These are phyloP conservation scores for Lophiotrema nucula DNA, from an alignment of 495 filamentous ascomycete genomes.

Conservation along the genomic window DNA sequence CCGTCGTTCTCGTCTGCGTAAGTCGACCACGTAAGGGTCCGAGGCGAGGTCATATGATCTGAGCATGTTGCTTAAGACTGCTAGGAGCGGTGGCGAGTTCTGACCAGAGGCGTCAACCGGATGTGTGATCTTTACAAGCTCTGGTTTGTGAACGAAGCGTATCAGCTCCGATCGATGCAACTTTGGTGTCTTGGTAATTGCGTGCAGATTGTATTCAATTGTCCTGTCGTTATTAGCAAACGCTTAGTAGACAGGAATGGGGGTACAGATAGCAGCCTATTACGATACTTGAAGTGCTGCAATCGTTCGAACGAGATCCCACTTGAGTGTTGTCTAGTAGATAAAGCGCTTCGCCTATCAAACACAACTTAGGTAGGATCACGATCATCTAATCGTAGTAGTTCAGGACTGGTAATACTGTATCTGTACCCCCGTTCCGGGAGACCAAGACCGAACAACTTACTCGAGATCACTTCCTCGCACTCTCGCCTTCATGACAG, in stretches of 20 bases:
- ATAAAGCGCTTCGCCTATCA: no score
- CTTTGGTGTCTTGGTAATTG: constrained; percentile 70
- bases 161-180: constrained; percentile 68
- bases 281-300: no score
- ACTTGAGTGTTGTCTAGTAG: no score
- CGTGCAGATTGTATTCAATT: constrained; percentile 75
- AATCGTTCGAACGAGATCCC: no score
- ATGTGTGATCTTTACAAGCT: constrained; percentile 56
- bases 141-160: constrained; percentile 64
- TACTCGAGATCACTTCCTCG: constrained; percentile 47
- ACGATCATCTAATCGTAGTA: not conserved
- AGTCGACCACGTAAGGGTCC: constrained; percentile 68
- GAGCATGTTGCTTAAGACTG: constrained; percentile 37
- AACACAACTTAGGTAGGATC: no score
- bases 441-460: no score
- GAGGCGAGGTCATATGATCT: constrained; percentile 56
- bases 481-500: constrained; percentile 60
- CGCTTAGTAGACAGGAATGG: no score
- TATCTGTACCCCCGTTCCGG: no score
- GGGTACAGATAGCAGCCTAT: no score
- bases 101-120: constrained; percentile 22
- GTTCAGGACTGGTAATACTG: no score
- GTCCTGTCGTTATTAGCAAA: constrained; percentile 41
- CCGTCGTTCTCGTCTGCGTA: constrained; percentile 40
- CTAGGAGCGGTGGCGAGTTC: constrained; percentile 36